Evolutionary conservation across 768 basidiomycete species (phyloP), one percentile per base, ranked within the genome.

Genomic region (Floccularia luteovirens): DNA sequence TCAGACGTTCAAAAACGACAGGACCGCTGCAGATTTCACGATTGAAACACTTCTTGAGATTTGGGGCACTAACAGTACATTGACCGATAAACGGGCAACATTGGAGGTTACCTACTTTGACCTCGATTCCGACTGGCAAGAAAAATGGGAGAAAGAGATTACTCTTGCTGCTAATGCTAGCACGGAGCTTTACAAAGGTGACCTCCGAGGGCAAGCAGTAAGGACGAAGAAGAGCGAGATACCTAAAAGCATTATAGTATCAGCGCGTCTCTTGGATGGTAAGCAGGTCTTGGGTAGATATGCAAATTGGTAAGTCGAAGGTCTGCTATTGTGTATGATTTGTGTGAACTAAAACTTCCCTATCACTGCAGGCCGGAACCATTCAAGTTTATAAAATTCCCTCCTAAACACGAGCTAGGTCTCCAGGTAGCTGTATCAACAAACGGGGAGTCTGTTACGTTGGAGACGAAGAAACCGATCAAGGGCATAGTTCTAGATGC

Each of bases 301-400:
- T 60, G 75, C 80, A 12, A 85, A 90, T 56, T 92, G 82, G 79
- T 78, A 53, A 39, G 78, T 65, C 21, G 10, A 17, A 7, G 6
- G 25, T 21, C 19, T 31, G 31, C 31, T 10, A 25, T 25, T 28
- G 8, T 25, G 28, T 22, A 39, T 32, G 14, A 17, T 22, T 43
- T 22, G 14, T 12, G 7, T 17, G n/a, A n/a, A n/a, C n/a, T n/a
- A n/a, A n/a, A n/a, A n/a, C n/a, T n/a, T 39, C 43, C 17, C 5
- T 42, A 27, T 22, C 41, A 24, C 39, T 38, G 43, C 36, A 93
- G 92, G 92, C 91, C 91, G 10, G 90, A 93, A 58, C 92, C 92
- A 13, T 96, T 83, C 71, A 96, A 96, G 61, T 93, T 78, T 61
- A 79, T 96, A 58, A 63, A 74, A 39, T 93, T 92, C 70, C 89